Conservation (phyloP, 345 rosid genomes). For the Euphorbia peplus region DNA sequence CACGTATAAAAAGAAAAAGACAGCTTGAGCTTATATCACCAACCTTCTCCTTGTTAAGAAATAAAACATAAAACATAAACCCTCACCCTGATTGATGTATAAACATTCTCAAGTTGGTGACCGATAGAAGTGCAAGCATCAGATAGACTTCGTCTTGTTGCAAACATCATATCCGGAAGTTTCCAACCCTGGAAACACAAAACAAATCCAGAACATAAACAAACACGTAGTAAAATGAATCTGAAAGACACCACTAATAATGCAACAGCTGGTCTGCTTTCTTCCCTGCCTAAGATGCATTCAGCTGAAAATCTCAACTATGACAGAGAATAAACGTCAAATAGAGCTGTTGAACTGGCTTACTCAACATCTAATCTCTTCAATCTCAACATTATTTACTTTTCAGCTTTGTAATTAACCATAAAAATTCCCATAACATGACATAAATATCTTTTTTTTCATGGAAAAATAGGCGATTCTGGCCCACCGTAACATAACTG, state of each 20-base stretch:
- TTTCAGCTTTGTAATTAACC: neutral
- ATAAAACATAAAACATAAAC: conserved; percentile 1
- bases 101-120: conserved; percentile 71
- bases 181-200: conserved; percentile 71
- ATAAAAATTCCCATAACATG: neutral
- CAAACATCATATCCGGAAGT: conserved; percentile 95
- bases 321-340: neutral
- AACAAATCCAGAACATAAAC: conserved; percentile 7
- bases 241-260: conserved; percentile 10
- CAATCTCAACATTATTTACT: neutral
- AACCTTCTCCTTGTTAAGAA: neutral
- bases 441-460: neutral
- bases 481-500: neutral
- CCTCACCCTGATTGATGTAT: conserved; percentile 64
- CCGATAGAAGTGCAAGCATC: conserved; percentile 77
- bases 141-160: conserved; percentile 77
- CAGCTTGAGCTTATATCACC: neutral
- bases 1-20: neutral
- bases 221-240: neutral
- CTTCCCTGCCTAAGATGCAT: neutral
- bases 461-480: neutral
- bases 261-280: neutral
- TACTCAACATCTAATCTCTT: neutral
- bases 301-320: neutral
- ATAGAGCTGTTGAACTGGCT: conserved; percentile 6